A percentile compares a stretch with the other conserved stretches of the same genome.
These are phyloP conservation scores for Solanum sparsipilum DNA, from an alignment of 257 asterid species.

Conservation along the genomic window DNA sequence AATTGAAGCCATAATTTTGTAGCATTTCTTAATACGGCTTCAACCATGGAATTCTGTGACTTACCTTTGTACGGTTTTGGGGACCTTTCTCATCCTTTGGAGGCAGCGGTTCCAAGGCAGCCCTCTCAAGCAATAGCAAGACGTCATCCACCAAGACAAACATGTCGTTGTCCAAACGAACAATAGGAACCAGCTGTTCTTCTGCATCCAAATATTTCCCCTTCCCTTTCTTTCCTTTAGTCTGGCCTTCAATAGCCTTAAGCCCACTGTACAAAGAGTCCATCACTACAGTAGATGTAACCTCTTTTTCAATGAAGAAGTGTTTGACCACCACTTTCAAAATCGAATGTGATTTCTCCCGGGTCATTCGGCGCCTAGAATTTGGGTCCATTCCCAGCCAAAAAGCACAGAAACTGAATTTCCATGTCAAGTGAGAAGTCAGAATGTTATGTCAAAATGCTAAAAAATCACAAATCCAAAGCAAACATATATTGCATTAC, in stretches of 20 bases:
- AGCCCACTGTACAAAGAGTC: constrained; percentile 89
- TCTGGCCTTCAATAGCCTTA: constrained; percentile 80
- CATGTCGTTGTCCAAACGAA: constrained; percentile 54
- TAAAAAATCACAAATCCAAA: not conserved
- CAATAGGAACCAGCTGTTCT: constrained; percentile 50
- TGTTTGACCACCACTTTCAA: constrained; percentile 71
- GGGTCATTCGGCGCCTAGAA: constrained; percentile 54
- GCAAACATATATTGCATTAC: not conserved
- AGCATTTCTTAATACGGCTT: not conserved
- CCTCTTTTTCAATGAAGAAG: constrained; percentile 93
- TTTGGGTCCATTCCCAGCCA: constrained; percentile 73
- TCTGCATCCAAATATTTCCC: constrained; percentile 44
- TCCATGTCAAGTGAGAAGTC: not conserved
- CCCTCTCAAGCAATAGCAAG: constrained; percentile 73
- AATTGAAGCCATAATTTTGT: not conserved
- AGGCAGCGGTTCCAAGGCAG: constrained; percentile 82
- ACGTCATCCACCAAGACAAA: constrained; percentile 86
- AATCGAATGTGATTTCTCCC: constrained; percentile 70
- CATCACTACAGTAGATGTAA: constrained; percentile 92
- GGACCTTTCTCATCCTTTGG: constrained; percentile 96
- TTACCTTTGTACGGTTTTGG: constrained; percentile 88
- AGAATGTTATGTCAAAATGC: not conserved
- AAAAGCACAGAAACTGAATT: constrained; percentile 74
- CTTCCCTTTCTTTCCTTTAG: constrained; percentile 52
- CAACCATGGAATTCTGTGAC: not conserved